Evolutionary conservation across 495 filamentous ascomycete genomes (phyloP), one percentile per base, ranked within the genome.

Genomic region (Astrocystis sublimbata): DNA sequence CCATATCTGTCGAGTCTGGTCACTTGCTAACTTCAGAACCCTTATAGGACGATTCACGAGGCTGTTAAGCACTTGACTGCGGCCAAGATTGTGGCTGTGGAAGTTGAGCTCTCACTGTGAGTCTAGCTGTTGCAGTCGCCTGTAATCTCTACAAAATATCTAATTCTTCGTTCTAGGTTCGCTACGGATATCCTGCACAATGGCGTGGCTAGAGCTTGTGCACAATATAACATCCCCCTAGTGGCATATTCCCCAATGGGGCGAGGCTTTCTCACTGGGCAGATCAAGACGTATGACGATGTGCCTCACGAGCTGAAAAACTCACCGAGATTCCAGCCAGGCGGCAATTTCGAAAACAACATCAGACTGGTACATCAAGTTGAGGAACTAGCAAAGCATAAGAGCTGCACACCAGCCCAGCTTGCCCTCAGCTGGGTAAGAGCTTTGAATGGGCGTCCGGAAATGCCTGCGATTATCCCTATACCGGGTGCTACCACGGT

Each of bases 101-200:
- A 97, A 73, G 86, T 89, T 23, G 92, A 97, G 75, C 76, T 96
- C 61, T 90, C 86, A 7, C 68, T 97, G 41, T 92, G 81, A 69
- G 70, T 66, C 0, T 24, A 19, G 6, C 15, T 0, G 38, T 40
- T 72, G 81, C 4, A 84, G 84, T 10, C 83, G 88, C 79, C 91
- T 31, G 86, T 85, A 7, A 71, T 77, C 38, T 78, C n/a, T 83
- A 12, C 92, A 89, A 66, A 82, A 81, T n/a, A 12, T 81, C 93
- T 73, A 78, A 91, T 41, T 75, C 78, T 30, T 89, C 92, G 7
- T 69, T n/a, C 38, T 10, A 73, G 68, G 15, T 62, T 71, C 30
- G 42, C 58, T 10, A 53, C 43, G 5, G 60, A 69, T 1, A 31
- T 65, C 19, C 73, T 93, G 12, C 73, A 83, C 5, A 93, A 97